Percentiles rank a stretch among this genome's conserved stretches.
These are phyloP conservation scores for Jamesozyma hellenica DNA, from an alignment of 805 yeast genomes.

Conservation along the genomic window DNA sequence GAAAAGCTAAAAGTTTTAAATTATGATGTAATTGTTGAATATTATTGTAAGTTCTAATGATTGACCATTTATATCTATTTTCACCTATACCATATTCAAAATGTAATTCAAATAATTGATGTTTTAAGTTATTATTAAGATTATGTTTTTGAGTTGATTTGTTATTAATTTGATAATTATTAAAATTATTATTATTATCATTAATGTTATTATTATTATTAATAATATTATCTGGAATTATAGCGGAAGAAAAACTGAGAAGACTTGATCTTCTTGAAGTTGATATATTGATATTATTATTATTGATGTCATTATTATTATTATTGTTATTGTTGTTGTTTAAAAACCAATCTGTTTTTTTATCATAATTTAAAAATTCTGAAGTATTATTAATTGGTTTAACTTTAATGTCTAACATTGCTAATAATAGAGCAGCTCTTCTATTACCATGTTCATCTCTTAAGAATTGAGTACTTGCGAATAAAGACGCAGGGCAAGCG, in stretches of 20 bases:
- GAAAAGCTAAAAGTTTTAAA: slow-evolving; percentile 46
- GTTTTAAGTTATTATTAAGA: slow-evolving; percentile 1
- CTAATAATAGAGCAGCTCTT: slow-evolving; percentile 74
- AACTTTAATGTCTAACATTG: slow-evolving; percentile 59
- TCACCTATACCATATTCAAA: slow-evolving; percentile 87
- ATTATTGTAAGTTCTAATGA: slow-evolving; percentile 63
- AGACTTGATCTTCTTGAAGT: slow-evolving; percentile 3
- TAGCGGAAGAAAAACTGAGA: slow-evolving; percentile 2
- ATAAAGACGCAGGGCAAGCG: slow-evolving; percentile 65
- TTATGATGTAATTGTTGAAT: slow-evolving; percentile 60
- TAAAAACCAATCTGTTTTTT: background rate
- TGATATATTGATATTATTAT: background rate
- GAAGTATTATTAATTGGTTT: slow-evolving; percentile 30
- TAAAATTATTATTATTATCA: background rate
- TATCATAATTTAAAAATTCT: slow-evolving; percentile 2
- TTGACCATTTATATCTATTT: slow-evolving; percentile 68
- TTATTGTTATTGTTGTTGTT: background rate
- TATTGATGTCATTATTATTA: background rate
- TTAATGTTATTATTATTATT: background rate
- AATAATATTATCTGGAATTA: background rate
- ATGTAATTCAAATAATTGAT: slow-evolving; percentile 43
- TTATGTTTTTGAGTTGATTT: no score
- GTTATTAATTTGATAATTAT: background rate
- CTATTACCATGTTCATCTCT: slow-evolving; percentile 67
- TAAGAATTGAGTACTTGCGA: slow-evolving; percentile 64